These are phyloP conservation scores for Neurospora terricola DNA, from an alignment of 495 filamentous ascomycete species.

Conservation along the genomic window DNA sequence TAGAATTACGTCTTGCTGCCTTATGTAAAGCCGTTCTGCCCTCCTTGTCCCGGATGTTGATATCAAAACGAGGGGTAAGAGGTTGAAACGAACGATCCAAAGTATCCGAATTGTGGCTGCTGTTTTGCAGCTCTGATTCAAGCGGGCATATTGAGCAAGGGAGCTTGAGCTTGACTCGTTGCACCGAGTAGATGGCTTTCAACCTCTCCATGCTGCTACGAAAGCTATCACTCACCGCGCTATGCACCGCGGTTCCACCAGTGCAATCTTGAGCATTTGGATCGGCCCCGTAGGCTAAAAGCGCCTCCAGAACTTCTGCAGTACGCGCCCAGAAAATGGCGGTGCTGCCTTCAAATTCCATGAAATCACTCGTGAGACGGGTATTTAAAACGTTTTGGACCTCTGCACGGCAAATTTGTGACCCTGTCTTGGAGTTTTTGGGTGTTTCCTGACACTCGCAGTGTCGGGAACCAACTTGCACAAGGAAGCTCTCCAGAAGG, in stretches of 20 bases:
- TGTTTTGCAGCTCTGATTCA: neutral
- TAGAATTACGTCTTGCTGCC: neutral
- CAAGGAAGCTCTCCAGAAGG: neutral
- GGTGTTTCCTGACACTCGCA: neutral
- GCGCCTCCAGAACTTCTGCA: neutral
- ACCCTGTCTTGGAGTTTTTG: neutral
- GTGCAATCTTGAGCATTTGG: neutral
- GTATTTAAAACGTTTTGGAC: neutral
- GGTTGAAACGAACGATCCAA: neutral
- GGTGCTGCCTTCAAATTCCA: neutral
- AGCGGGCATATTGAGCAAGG: neutral
- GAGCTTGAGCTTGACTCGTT: neutral
- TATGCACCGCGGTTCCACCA: neutral
- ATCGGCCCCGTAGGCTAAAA: neutral
- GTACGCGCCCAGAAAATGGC: neutral
- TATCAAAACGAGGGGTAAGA: neutral
- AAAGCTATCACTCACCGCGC: rapidly evolving
- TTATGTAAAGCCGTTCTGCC: rapidly evolving
- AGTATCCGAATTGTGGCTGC: neutral
- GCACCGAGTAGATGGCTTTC: neutral
- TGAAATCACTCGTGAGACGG: neutral
- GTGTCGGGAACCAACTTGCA: neutral
- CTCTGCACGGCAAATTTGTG: neutral
- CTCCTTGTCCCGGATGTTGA: neutral
- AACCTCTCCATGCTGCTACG: neutral